phyloP scores from a whole-genome alignment of 495 filamentous ascomycete species.

The Jackrogersella multiformis region DNA sequence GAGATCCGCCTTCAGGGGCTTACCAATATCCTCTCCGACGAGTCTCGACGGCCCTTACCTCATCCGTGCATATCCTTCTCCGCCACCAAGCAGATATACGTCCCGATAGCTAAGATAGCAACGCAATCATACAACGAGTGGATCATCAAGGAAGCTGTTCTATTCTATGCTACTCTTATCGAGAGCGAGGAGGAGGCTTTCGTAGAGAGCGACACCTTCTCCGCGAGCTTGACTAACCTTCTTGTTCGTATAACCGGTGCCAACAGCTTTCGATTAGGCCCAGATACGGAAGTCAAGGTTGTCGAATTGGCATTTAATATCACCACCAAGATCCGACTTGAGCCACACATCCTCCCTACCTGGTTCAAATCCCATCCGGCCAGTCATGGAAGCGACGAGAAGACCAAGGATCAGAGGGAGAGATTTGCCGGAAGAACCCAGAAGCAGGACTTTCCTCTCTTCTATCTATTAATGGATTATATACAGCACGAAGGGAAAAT shows the following conservation, averaged over 20 bases:
- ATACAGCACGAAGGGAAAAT: slow-evolving; percentile 92
- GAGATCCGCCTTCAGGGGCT: slow-evolving; percentile 68
- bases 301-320: slow-evolving; percentile 94
- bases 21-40: slow-evolving; percentile 83
- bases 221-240: slow-evolving; percentile 82
- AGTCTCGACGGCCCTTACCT: slow-evolving; percentile 84
- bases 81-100: slow-evolving; percentile 84
- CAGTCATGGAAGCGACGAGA: slow-evolving; percentile 51
- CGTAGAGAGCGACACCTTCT: slow-evolving; percentile 83
- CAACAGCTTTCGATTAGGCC: slow-evolving; percentile 66
- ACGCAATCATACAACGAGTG: slow-evolving; percentile 78
- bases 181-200: slow-evolving; percentile 97
- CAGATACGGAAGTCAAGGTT: slow-evolving; percentile 82
- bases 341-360: slow-evolving; percentile 81
- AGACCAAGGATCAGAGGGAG: slow-evolving; percentile 60
- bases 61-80: slow-evolving; percentile 90
- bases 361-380: slow-evolving; percentile 77
- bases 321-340: slow-evolving; percentile 90
- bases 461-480: slow-evolving; percentile 94
- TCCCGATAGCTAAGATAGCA: slow-evolving; percentile 85
- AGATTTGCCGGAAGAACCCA: slow-evolving; percentile 85
- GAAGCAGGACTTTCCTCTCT: slow-evolving; percentile 93
- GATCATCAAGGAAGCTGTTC: slow-evolving; percentile 81
- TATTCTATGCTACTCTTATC: slow-evolving; percentile 86
- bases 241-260: slow-evolving; percentile 71